These are phyloP conservation scores for Lagenaria siceraria DNA, from an alignment of 306 rosid genomes.

Conservation along the genomic window DNA sequence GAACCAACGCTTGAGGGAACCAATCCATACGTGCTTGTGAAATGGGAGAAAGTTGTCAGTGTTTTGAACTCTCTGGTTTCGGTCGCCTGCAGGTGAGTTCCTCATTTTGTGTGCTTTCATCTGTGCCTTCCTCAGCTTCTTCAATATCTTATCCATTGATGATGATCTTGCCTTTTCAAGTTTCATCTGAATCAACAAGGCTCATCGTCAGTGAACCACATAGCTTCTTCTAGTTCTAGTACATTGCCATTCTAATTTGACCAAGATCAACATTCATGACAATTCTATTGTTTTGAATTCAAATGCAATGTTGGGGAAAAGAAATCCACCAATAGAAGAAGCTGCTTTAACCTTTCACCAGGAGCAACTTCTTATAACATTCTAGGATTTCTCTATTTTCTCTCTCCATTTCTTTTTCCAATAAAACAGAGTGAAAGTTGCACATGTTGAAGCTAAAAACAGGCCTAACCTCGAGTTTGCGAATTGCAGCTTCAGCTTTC, in stretches of 20 bases:
- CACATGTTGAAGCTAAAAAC: not conserved
- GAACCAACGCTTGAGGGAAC: slow-evolving; percentile 20
- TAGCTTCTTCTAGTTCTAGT: not conserved
- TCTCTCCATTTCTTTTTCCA: not conserved
- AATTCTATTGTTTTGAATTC: not conserved
- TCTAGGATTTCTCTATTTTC: not conserved
- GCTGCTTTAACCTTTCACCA: not conserved
- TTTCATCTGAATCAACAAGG: slow-evolving; percentile 45
- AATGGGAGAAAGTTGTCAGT: slow-evolving; percentile 2
- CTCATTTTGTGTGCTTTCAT: slow-evolving; percentile 67
- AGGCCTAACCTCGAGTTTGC: slow-evolving; percentile 63
- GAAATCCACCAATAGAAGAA: not conserved
- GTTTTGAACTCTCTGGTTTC: slow-evolving; percentile 12
- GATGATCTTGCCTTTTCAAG: slow-evolving; percentile 72
- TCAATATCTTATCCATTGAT: slow-evolving; percentile 69
- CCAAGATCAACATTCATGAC: not conserved
- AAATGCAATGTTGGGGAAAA: not conserved
- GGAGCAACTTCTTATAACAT: not conserved
- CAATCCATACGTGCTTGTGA: slow-evolving; percentile 7
- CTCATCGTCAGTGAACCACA: not conserved
- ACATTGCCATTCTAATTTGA: not conserved
- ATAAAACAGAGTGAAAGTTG: not conserved
- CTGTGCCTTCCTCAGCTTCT: slow-evolving; percentile 61
- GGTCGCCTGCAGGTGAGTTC: slow-evolving; percentile 15
- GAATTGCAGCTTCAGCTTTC: slow-evolving; percentile 73